Evolutionary conservation across 805 yeast genomes (phyloP), one percentile per base, ranked within the genome.

Genomic region (Ogataea minuta): DNA sequence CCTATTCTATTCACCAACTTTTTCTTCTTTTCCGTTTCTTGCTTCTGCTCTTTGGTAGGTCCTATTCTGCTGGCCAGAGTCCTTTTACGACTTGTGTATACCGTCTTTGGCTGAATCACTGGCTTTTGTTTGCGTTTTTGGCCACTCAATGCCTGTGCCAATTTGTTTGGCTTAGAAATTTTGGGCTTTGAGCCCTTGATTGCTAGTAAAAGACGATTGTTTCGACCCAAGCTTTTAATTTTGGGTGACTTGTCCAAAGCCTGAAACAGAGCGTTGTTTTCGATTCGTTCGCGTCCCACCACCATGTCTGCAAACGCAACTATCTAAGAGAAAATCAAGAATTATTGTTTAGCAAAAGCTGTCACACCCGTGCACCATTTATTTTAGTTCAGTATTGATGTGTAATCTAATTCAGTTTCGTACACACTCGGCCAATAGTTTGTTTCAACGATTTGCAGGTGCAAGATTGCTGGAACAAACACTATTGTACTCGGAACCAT

Each of bases 1-100:
- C 39, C 39, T 9, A 30, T 36, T 36, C 40, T 30, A 15, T 36
- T 36, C 8, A 36, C 15, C n/a, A 36, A 21, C 15, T 36, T 36
- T n/a, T 13, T 19, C 17, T 30, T 30, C 14, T 36, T 21, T 30
- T 25, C 31, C n/a, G 21, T n/a, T 13, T 23, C 15, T 5, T n/a
- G 31, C 14, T 25, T 25, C 10, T 31, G 35, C 15, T 15, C 28
- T 9, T 24, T 28, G 9, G 34, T 28, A 14, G 24, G 33, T n/a
- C 39, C 39, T n/a, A 35, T 17, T 17, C 39, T 20, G 8, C 20
- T 26, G 9, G 30, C 13, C 26, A 34, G 23, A 11, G 26, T 28
- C 6, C 6, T 13, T 14, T 16, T n/a, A 8, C 17, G 30, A 9
- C 17, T 14, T 8, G 30, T 9, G 8, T 9, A 4, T 4, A 14